phyloP scores from a whole-genome alignment of 768 basidiomycete species.

The Leccinum fibrillosum region DNA sequence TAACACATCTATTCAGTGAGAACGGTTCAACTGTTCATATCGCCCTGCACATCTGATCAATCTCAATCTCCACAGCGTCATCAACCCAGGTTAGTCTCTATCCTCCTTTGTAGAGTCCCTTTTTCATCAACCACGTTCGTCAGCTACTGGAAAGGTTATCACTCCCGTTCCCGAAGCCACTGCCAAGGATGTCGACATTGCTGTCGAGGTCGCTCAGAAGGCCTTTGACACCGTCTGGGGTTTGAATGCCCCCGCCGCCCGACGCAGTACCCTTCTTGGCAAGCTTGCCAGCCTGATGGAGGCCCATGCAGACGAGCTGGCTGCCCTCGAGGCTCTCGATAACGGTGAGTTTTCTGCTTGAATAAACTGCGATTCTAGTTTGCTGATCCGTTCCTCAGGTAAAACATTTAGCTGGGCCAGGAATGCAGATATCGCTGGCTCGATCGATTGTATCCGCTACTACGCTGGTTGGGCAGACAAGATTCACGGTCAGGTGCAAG shows the following conservation, averaged over 20 bases:
- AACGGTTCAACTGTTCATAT: background rate
- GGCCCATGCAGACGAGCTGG: constrained; percentile 55
- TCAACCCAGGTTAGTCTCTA: constrained; percentile 37
- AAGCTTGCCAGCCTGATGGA: constrained; percentile 69
- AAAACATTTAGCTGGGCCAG: constrained; percentile 53
- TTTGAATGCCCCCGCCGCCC: constrained; percentile 48
- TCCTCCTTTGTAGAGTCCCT: background rate
- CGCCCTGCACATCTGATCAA: background rate
- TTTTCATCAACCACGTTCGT: background rate
- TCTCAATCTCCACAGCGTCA: background rate
- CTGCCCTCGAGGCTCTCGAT: constrained; percentile 72
- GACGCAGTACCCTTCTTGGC: constrained; percentile 53
- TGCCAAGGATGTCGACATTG: constrained; percentile 69
- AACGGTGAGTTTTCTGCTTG: constrained; percentile 39
- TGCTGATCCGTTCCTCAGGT: constrained; percentile 32
- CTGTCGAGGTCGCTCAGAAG: constrained; percentile 65
- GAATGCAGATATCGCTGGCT: constrained; percentile 42
- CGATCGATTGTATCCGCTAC: constrained; percentile 53
- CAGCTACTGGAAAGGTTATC: constrained; percentile 64
- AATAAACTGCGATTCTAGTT: background rate
- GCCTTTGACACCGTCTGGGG: constrained; percentile 69
- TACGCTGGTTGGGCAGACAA: constrained; percentile 94
- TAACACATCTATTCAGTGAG: constrained; percentile 67
- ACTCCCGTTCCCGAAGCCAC: constrained; percentile 55
- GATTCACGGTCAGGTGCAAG: constrained; percentile 70